A percentile compares a stretch with the other conserved stretches of the same genome.
phyloP scores from a whole-genome alignment of 2,329 filamentous ascomycete species.

The Didymella keratinophila region DNA sequence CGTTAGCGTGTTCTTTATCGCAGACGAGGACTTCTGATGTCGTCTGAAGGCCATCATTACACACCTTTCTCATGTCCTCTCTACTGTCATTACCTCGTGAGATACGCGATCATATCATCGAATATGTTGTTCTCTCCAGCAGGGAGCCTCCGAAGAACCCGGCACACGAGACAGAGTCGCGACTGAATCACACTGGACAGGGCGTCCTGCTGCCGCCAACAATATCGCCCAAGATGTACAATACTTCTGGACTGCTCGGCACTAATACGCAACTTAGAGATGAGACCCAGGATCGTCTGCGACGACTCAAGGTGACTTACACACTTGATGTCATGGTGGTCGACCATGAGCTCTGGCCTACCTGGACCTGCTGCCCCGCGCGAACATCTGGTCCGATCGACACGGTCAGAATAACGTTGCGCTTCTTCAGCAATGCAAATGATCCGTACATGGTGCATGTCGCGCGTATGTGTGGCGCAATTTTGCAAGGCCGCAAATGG shows the following conservation, averaged over 20 bases:
- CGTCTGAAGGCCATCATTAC: background rate
- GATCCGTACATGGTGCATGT: constrained; percentile 20
- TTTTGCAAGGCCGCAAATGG: constrained; percentile 16
- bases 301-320: constrained; percentile 2
- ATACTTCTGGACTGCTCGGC: constrained; percentile 6
- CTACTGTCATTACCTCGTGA: constrained; percentile 12
- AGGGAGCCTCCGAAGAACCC: constrained; percentile 9
- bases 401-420: constrained; percentile 6
- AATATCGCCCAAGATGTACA: constrained; percentile 5
- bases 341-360: constrained; percentile 18
- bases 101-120: constrained; percentile 18
- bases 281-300: constrained; percentile 5
- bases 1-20: background rate
- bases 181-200: background rate
- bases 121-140: constrained; percentile 4
- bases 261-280: constrained; percentile 9
- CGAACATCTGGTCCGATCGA: constrained; percentile 6
- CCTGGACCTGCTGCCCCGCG: constrained; percentile 17
- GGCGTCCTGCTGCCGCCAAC: constrained; percentile 1
- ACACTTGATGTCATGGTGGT: constrained; percentile 17
- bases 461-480: constrained; percentile 13
- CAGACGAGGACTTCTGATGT: background rate
- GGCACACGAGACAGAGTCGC: constrained; percentile 1
- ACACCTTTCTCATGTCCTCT: constrained; percentile 1
- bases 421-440: constrained; percentile 14